Evolutionary conservation across 148 eudicot species (phyloP).

Genomic region (Fagopyrum tataricum): DNA sequence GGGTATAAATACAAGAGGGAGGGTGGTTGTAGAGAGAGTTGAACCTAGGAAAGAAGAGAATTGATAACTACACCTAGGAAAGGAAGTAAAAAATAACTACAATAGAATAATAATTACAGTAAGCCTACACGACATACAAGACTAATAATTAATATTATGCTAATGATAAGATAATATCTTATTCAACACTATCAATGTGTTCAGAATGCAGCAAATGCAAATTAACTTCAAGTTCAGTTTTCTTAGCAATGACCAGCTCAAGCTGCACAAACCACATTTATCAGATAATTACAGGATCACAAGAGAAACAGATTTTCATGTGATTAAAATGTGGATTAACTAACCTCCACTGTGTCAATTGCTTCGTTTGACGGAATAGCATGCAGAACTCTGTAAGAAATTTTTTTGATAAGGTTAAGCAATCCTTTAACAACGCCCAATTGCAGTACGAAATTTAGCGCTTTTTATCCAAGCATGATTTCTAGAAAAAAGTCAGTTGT

Average conservation of each 20-base stretch:
- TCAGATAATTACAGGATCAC: background rate
- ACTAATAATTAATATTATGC: too few relatives aligned
- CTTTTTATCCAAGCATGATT: background rate
- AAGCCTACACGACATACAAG: too few relatives aligned
- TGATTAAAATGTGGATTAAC: conserved; percentile 29
- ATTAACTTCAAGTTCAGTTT: background rate
- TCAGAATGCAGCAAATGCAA: background rate
- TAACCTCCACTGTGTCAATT: conserved; percentile 93
- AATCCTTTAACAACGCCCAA: conserved; percentile 4
- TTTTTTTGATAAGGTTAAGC: background rate
- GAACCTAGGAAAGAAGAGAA: too few relatives aligned
- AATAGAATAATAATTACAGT: too few relatives aligned
- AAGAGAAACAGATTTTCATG: background rate
- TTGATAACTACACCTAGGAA: too few relatives aligned
- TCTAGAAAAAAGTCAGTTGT: background rate
- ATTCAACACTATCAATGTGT: background rate
- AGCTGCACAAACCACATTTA: background rate
- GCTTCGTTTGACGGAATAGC: conserved; percentile 96
- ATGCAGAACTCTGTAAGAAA: conserved; percentile 71
- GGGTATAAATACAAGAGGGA: too few relatives aligned
- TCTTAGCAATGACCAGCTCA: background rate
- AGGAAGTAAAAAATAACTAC: too few relatives aligned
- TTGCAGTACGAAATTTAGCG: background rate
- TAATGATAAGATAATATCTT: too few relatives aligned
- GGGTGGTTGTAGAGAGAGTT: too few relatives aligned